Percentiles rank a stretch among this genome's conserved stretches.
Evolutionary conservation across 169 alveolate genomes (phyloP).

Genomic region (Eimeria praecox): DNA sequence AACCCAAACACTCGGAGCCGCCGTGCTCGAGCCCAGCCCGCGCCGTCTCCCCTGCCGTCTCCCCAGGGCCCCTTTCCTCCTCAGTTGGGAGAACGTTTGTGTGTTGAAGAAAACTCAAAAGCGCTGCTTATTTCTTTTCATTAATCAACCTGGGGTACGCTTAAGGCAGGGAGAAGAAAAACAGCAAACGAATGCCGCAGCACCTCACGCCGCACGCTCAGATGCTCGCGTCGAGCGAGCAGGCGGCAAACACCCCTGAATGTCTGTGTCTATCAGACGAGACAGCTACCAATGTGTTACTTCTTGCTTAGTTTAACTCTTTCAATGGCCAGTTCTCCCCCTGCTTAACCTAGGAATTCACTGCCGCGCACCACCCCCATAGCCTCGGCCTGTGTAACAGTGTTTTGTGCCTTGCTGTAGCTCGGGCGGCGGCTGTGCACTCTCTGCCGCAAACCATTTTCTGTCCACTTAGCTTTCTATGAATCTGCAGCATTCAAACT

Average conservation of each 20-base stretch:
- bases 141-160: background rate
- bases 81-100: background rate
- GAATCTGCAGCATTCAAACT: too few relatives aligned
- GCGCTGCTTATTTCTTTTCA: background rate
- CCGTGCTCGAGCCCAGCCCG: conserved; percentile 70
- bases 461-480: too few relatives aligned
- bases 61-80: conserved; percentile 33
- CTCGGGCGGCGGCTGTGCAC: too few relatives aligned
- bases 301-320: background rate
- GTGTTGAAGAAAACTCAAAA: background rate
- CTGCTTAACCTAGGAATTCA: background rate
- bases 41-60: conserved; percentile 77
- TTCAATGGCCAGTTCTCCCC: background rate
- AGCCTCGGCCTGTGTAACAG: too few relatives aligned
- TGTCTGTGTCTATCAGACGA: conserved; percentile 4
- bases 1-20: conserved; percentile 41
- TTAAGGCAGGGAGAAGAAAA: background rate
- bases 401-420: too few relatives aligned
- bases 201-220: conserved; percentile 5
- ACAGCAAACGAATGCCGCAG: background rate
- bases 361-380: background rate
- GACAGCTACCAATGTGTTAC: background rate
- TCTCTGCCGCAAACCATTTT: too few relatives aligned
- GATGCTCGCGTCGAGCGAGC: conserved; percentile 54
- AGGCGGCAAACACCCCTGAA: background rate